Evolutionary conservation across 306 rosid species (phyloP).

Genomic region (Lotus japonicus): DNA sequence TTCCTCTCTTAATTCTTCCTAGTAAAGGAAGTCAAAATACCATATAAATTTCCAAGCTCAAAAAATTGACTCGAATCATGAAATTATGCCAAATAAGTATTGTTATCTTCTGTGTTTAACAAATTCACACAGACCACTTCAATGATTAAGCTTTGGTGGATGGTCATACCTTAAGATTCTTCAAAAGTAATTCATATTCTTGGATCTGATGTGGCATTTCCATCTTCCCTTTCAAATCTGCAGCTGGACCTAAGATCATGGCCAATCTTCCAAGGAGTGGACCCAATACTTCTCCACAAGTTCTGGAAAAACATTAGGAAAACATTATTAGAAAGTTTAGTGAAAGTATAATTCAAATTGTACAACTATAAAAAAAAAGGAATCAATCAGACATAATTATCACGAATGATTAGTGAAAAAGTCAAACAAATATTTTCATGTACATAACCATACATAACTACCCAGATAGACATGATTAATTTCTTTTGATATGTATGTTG

Average conservation of each 20-base stretch:
- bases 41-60: slow-evolving; percentile 7
- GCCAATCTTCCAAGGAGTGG: slow-evolving; percentile 44
- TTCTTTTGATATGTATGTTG: background rate
- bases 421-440: background rate
- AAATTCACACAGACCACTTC: slow-evolving; percentile 2
- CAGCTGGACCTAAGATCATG: slow-evolving; percentile 29
- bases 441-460: background rate
- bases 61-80: slow-evolving; percentile 1
- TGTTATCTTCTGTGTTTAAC: background rate
- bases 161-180: slow-evolving; percentile 67
- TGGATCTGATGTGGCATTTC: slow-evolving; percentile 41
- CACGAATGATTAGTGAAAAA: background rate
- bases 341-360: slow-evolving; percentile 1
- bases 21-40: slow-evolving; percentile 26
- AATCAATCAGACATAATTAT: background rate
- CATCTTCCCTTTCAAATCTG: slow-evolving; percentile 33
- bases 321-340: background rate
- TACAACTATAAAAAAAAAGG: slow-evolving; percentile 7
- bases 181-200: slow-evolving; percentile 64
- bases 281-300: slow-evolving; percentile 47
- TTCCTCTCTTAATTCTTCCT: slow-evolving; percentile 77
- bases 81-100: background rate
- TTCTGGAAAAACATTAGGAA: slow-evolving; percentile 25
- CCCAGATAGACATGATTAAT: background rate
- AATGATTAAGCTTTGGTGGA: background rate